Evolutionary conservation across 345 rosid genomes (phyloP).

Genomic region (Syzygium grande): DNA sequence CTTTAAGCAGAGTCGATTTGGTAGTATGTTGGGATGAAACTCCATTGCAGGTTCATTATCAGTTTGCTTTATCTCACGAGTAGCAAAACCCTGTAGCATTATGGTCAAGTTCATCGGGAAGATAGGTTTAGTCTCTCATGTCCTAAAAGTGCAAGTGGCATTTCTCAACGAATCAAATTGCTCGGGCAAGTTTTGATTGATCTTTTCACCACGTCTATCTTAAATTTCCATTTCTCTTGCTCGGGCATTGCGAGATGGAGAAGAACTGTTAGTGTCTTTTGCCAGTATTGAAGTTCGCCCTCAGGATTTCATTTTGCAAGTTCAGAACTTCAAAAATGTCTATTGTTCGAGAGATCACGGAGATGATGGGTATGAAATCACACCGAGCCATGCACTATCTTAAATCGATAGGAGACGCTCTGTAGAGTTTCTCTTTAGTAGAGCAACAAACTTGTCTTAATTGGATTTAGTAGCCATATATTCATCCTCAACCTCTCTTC

Average conservation of each 20-base stretch:
- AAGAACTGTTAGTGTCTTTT: background rate
- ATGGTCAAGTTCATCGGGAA: background rate
- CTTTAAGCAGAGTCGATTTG: background rate
- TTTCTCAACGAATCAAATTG: background rate
- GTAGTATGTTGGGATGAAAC: background rate
- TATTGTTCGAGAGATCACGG: background rate
- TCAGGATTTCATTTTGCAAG: background rate
- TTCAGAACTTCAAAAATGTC: background rate
- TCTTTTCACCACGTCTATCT: background rate
- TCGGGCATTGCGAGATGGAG: background rate
- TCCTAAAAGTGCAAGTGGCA: background rate
- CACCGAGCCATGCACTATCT: background rate
- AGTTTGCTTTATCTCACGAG: background rate
- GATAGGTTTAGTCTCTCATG: background rate
- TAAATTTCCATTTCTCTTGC: background rate
- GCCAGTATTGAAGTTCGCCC: background rate
- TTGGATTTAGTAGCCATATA: background rate
- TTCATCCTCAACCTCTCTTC: background rate
- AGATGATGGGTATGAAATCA: background rate
- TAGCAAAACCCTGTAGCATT: background rate
- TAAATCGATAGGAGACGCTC: background rate
- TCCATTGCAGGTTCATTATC: fast-evolving
- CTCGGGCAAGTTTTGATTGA: background rate
- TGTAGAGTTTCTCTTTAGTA: background rate
- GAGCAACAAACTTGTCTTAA: background rate